These are phyloP conservation scores for Nidula microcarpa DNA, from an alignment of 768 basidiomycete species.

Conservation along the genomic window DNA sequence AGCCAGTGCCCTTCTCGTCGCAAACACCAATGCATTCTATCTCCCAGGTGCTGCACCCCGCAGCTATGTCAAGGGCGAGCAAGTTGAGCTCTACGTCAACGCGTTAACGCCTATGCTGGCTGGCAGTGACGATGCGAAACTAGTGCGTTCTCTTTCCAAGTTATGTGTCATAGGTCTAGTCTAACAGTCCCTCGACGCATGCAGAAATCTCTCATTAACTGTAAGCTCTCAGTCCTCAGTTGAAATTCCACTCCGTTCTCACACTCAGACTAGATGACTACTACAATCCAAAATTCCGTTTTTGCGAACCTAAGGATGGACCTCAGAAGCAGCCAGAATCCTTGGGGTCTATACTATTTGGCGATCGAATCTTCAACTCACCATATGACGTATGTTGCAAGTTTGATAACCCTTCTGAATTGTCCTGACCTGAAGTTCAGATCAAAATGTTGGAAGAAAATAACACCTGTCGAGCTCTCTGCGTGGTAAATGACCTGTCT, in stretches of 20 bases:
- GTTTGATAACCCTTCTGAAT: neutral
- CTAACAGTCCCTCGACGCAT: neutral
- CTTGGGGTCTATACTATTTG: slow-evolving; percentile 92
- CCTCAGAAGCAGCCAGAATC: slow-evolving; percentile 76
- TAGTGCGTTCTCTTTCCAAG: slow-evolving; percentile 44
- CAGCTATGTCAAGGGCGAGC: slow-evolving; percentile 72
- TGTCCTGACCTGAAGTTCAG: slow-evolving; percentile 28
- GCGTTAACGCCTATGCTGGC: slow-evolving; percentile 84
- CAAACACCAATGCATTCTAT: slow-evolving; percentile 68
- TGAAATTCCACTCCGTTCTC: slow-evolving; percentile 1
- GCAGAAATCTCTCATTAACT: slow-evolving; percentile 90
- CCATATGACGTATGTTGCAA: slow-evolving; percentile 69
- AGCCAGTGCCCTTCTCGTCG: slow-evolving; percentile 1
- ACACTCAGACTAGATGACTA: slow-evolving; percentile 69
- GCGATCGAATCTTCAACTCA: slow-evolving; percentile 90
- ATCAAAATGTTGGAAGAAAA: slow-evolving; percentile 80
- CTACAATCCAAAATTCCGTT: slow-evolving; percentile 82
- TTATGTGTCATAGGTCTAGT: neutral
- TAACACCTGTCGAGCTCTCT: slow-evolving; percentile 74
- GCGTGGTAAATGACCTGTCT: slow-evolving; percentile 51
- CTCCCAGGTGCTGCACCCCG: slow-evolving; percentile 88
- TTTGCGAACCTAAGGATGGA: slow-evolving; percentile 79
- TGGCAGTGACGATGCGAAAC: slow-evolving; percentile 63
- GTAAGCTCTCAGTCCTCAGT: slow-evolving; percentile 35
- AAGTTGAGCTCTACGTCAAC: slow-evolving; percentile 81